Conservation (phyloP, 1,284 basidiomycete genomes). For the Fistulinella staudtii region DNA sequence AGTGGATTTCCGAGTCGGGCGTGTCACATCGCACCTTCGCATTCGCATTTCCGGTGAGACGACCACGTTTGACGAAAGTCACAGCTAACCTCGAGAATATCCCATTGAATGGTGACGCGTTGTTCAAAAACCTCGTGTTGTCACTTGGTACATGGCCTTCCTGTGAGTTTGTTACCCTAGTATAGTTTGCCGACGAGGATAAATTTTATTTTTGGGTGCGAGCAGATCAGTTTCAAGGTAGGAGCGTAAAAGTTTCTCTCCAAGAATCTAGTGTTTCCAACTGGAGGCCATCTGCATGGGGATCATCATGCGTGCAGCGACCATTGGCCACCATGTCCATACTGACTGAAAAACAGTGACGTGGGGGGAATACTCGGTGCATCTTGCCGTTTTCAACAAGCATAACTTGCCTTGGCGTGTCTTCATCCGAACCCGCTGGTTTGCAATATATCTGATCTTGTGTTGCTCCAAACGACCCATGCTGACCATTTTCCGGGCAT, state of each 20-base stretch:
- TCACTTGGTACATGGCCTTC: conserved; percentile 9
- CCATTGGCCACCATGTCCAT: no score
- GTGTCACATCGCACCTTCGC: background rate
- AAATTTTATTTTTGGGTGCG: background rate
- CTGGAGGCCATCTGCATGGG: no score
- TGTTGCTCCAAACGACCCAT: no score
- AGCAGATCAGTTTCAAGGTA: no score
- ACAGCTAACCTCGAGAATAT: conserved; percentile 16
- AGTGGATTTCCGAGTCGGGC: no score
- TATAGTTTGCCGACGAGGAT: conserved; percentile 1
- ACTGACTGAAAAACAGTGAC: no score
- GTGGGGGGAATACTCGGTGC: no score
- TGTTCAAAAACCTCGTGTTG: conserved; percentile 19
- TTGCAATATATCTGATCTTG: background rate
- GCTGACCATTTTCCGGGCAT: conserved; percentile 1
- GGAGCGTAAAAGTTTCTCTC: no score
- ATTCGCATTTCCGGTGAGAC: conserved; percentile 16
- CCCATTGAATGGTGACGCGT: conserved; percentile 9
- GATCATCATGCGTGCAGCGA: no score
- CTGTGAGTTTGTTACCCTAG: conserved; percentile 6
- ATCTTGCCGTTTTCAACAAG: no score
- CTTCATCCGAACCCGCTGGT: conserved; percentile 15
- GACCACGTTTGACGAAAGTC: conserved; percentile 8
- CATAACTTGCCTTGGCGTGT: conserved; percentile 16
- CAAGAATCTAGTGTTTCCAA: no score